Evolutionary conservation across 2,329 filamentous ascomycete genomes (phyloP), one percentile per base, ranked within the genome.

Genomic region (Fusarium abutilonis): DNA sequence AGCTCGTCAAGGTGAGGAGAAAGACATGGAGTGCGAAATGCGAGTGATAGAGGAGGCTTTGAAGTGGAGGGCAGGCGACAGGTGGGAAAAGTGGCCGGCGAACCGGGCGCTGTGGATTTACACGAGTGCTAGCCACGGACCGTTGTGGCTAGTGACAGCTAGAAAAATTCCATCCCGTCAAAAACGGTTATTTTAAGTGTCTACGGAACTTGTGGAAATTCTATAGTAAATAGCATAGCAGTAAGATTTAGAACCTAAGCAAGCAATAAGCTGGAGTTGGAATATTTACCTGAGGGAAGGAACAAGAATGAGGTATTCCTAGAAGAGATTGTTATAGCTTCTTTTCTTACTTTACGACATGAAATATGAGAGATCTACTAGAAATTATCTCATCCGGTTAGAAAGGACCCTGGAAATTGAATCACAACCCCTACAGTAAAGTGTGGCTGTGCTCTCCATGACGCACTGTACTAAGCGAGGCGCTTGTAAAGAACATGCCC

Each of bases 11-110:
- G 14, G 9, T 8, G 21, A 21, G 19, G 45, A 46, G 60, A 50
- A 54, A 50, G 63, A 48, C 51, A 11, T 29, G 21, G 58, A 48
- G 49, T 45, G 51, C 35, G 23, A 43, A 52, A 63, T 42, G 63
- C 54, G 31, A 64, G 63, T 61, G 56, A 61, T 49, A 51, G 62
- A 66, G 53, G 58, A 66, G 63, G 63, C 63, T 65, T 58, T 36
- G 35, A 35, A 51, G 48, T 56, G 52, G 52, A 63, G 58, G 48
- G 56, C 28, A 36, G 42, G 49, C 52, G 63, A 52, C 48, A 38
- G 53, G 47, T 38, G 62, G 62, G 51, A 68, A 68, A 68, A 58
- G 63, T 68, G 60, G 60, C 56, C 63, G 63, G 60, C 66, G 66
- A 68, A 68, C 66, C 53, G 51, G 65, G 43, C 48, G 44, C 48